A percentile compares a stretch with the other conserved stretches of the same genome.
Conservation (phyloP, 192 early-diverging fungal genomes). For the Linnemannia elongata region DNA sequence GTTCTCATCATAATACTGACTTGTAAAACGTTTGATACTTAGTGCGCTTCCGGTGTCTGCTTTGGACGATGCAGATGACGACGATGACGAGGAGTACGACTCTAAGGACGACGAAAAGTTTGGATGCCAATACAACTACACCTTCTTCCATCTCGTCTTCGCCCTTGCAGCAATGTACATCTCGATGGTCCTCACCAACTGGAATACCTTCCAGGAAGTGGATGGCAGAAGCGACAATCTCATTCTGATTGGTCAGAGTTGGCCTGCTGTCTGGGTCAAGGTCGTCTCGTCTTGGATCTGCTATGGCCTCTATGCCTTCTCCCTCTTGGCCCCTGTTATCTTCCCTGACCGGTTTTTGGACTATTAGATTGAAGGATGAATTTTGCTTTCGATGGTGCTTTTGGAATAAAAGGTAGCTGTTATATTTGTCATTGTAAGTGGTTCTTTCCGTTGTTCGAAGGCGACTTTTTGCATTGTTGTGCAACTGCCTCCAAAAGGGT, state of each 20-base stretch:
- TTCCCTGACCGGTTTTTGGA: slow-evolving; percentile 80
- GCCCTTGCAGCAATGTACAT: slow-evolving; percentile 91
- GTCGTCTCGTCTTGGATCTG: slow-evolving; percentile 83
- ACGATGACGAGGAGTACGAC: slow-evolving; percentile 65
- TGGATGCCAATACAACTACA: slow-evolving; percentile 86
- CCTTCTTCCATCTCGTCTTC: slow-evolving; percentile 96
- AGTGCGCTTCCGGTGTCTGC: slow-evolving; percentile 83
- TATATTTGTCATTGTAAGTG: no score
- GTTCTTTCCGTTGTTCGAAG: no score
- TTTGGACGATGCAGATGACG: slow-evolving; percentile 67
- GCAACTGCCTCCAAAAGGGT: not conserved
- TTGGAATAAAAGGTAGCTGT: no score
- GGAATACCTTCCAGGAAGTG: slow-evolving; percentile 60
- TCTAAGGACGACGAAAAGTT: slow-evolving; percentile 84
- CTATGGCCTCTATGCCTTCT: slow-evolving; percentile 81
- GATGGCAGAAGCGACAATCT: slow-evolving; percentile 52
- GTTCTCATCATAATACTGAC: not conserved
- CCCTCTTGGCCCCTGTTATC: slow-evolving; percentile 84
- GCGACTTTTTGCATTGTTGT: not conserved
- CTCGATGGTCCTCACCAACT: slow-evolving; percentile 91
- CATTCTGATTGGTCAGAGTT: slow-evolving; percentile 86
- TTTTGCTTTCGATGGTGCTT: not conserved
- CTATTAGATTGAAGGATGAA: not conserved
- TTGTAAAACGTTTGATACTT: not conserved
- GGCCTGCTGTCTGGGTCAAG: slow-evolving; percentile 93